These are phyloP conservation scores for Ceratobasidium sp. DNA, from an alignment of 1,284 basidiomycete species.

Conservation along the genomic window DNA sequence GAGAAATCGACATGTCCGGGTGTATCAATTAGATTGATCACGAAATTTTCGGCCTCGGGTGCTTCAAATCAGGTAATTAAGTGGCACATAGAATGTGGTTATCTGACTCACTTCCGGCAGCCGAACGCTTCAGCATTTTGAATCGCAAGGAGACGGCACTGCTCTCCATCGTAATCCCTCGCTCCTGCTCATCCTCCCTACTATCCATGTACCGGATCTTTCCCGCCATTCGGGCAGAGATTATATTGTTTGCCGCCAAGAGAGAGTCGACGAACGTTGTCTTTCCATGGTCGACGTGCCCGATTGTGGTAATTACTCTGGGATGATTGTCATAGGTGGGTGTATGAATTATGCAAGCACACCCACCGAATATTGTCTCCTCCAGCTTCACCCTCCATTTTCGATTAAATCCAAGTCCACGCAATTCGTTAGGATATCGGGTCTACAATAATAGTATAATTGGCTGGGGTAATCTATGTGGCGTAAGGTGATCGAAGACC, in stretches of 20 bases:
- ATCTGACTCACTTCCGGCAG: constrained; percentile 53
- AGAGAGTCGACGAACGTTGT: constrained; percentile 95
- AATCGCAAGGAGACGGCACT: constrained; percentile 90
- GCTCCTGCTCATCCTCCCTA: constrained; percentile 94
- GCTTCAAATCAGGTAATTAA: neutral
- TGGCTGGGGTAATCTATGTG: neutral
- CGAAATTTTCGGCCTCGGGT: constrained; percentile 60
- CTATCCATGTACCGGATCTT: constrained; percentile 96
- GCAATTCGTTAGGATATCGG: neutral
- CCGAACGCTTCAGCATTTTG: constrained; percentile 64
- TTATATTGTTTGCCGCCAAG: constrained; percentile 97
- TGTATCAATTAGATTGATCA: constrained; percentile 96
- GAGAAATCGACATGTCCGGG: constrained; percentile 99
- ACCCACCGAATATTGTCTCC: constrained; percentile 31
- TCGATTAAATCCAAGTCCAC: neutral
- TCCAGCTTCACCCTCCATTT: neutral
- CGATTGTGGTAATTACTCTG: constrained; percentile 69
- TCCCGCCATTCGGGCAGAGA: constrained; percentile 91
- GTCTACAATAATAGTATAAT: neutral
- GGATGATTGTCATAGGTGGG: neutral
- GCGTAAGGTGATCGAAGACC: no score
- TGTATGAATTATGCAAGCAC: neutral
- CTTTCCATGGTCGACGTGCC: constrained; percentile 90
- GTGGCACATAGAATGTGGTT: neutral
- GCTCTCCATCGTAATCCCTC: constrained; percentile 99